A percentile compares a stretch with the other conserved stretches of the same genome.
These are phyloP conservation scores for Sporisorium scitamineum DNA, from an alignment of 1,284 basidiomycete species.

Conservation along the genomic window DNA sequence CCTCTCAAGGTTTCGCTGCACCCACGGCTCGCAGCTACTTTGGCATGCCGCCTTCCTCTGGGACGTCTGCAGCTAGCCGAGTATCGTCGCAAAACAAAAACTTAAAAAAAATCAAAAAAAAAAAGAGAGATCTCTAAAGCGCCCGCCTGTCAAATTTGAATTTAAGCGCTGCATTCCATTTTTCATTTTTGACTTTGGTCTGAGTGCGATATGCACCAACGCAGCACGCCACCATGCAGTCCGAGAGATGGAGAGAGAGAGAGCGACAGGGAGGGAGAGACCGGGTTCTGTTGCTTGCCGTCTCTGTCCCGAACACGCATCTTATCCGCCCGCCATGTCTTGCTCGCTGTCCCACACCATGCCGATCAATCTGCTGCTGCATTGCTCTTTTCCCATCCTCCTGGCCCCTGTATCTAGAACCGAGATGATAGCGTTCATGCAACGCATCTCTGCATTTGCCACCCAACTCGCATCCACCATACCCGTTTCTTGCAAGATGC, in stretches of 20 bases:
- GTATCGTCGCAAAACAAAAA: background rate
- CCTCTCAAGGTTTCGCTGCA: background rate
- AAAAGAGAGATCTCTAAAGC: background rate
- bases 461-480: slow-evolving; percentile 13
- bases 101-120: background rate
- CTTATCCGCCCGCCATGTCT: background rate
- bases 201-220: slow-evolving; percentile 6
- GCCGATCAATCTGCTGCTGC: slow-evolving; percentile 14
- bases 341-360: background rate
- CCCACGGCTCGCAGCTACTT: slow-evolving; percentile 7
- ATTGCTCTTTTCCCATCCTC: slow-evolving; percentile 23
- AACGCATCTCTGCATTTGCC: slow-evolving; percentile 5
- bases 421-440: slow-evolving; percentile 17
- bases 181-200: background rate
- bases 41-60: slow-evolving; percentile 18
- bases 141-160: slow-evolving; percentile 1
- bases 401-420: slow-evolving; percentile 14
- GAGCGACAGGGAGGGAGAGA: too few relatives aligned
- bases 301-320: background rate
- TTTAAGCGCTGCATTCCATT: background rate
- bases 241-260: background rate
- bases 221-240: slow-evolving; percentile 19
- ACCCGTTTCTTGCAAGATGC: slow-evolving; percentile 4
- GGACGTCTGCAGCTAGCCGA: background rate
- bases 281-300: background rate